Conservation (phyloP, 2,329 filamentous ascomycete genomes). For the Daldinia sp. region DNA sequence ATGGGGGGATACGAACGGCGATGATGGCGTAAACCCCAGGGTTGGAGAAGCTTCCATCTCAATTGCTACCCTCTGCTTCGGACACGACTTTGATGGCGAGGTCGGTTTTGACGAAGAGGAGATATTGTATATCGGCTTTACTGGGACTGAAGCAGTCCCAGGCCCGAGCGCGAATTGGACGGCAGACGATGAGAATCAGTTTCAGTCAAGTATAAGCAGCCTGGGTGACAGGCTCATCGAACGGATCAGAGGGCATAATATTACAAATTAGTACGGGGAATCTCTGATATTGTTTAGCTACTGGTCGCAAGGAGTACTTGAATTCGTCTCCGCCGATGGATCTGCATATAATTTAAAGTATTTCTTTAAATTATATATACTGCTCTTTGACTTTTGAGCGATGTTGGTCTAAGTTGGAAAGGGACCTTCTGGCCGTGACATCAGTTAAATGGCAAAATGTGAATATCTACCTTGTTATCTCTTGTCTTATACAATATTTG, state of each 20-base stretch:
- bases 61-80: slow-evolving; percentile 61
- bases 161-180: slow-evolving; percentile 9
- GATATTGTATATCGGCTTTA: slow-evolving; percentile 28
- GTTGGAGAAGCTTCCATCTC: slow-evolving; percentile 63
- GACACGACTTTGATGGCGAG: slow-evolving; percentile 15
- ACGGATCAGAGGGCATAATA: slow-evolving; percentile 2
- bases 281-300: neutral
- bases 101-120: slow-evolving; percentile 19
- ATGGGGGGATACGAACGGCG: slow-evolving; percentile 67
- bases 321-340: neutral
- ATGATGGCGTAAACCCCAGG: slow-evolving; percentile 54
- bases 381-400: neutral
- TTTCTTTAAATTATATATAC: neutral
- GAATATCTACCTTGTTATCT: neutral
- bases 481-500: neutral
- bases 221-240: slow-evolving; percentile 21
- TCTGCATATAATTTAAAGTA: neutral
- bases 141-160: slow-evolving; percentile 13
- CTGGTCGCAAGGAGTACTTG: neutral
- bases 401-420: neutral
- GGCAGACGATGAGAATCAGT: slow-evolving; percentile 11
- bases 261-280: too few relatives aligned
- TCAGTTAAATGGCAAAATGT: too few relatives aligned
- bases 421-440: too few relatives aligned
- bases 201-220: slow-evolving; percentile 17